A percentile compares a stretch with the other conserved stretches of the same genome.
phyloP scores from a whole-genome alignment of 257 asterid genomes.

The Verbena officinalis region DNA sequence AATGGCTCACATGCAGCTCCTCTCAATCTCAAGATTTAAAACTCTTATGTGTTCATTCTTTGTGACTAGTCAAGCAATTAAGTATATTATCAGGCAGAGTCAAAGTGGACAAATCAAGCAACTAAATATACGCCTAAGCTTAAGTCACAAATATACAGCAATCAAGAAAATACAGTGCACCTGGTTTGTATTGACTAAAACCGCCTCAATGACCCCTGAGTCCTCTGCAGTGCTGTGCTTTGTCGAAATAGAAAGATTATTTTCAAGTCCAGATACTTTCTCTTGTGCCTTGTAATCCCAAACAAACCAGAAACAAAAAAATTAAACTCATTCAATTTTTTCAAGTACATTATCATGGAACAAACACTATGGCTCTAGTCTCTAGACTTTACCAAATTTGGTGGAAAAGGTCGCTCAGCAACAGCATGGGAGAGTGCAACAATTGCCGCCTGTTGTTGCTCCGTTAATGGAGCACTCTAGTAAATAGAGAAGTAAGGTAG shows the following conservation, averaged over 20 bases:
- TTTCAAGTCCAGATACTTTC: slow-evolving; percentile 56
- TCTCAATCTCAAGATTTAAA: slow-evolving; percentile 18
- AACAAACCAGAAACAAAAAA: slow-evolving; percentile 15
- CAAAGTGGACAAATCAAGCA: slow-evolving; percentile 26
- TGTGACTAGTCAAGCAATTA: not conserved
- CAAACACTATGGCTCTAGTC: slow-evolving; percentile 19
- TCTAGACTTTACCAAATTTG: slow-evolving; percentile 62
- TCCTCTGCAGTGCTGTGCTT: slow-evolving; percentile 68
- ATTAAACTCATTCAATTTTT: slow-evolving; percentile 12
- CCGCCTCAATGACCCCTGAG: slow-evolving; percentile 67
- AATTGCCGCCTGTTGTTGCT: slow-evolving; percentile 89
- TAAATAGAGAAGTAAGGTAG: not conserved
- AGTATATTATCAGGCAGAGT: slow-evolving; percentile 4
- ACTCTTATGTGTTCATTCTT: not conserved
- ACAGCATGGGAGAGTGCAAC: slow-evolving; percentile 94
- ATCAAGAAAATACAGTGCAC: slow-evolving; percentile 36
- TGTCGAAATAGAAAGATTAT: slow-evolving; percentile 55
- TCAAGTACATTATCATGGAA: slow-evolving; percentile 5
- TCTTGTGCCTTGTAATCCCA: slow-evolving; percentile 60
- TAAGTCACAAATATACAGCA: slow-evolving; percentile 5
- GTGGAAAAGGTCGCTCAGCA: slow-evolving; percentile 86
- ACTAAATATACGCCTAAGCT: slow-evolving; percentile 1
- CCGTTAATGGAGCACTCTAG: slow-evolving; percentile 93
- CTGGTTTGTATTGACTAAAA: slow-evolving; percentile 90
- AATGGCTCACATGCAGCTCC: slow-evolving; percentile 6